Conservation (phyloP, 257 asterid genomes). For the Forsythia suspensa region DNA sequence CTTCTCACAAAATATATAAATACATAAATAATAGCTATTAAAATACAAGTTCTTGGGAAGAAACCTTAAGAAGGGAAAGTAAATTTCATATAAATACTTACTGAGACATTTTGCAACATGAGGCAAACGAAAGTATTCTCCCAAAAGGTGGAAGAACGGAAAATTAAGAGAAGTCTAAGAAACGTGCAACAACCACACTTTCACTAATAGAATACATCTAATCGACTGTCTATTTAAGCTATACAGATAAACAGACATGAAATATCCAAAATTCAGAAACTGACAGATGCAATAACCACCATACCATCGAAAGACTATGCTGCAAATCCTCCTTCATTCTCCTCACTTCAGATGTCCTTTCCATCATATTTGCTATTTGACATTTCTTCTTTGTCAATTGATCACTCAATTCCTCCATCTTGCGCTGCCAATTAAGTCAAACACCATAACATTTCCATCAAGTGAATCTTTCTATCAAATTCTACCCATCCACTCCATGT, state of each 20-base stretch:
- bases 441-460: slow-evolving; percentile 18
- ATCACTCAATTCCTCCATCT: slow-evolving; percentile 56
- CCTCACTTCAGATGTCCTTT: slow-evolving; percentile 68
- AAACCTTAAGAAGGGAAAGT: neutral
- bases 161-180: slow-evolving; percentile 18
- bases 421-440: slow-evolving; percentile 52
- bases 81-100: neutral
- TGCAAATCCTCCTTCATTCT: slow-evolving; percentile 63
- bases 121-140: slow-evolving; percentile 5
- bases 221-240: slow-evolving; percentile 4
- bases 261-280: slow-evolving; percentile 14
- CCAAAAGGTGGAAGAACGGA: neutral
- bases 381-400: slow-evolving; percentile 58
- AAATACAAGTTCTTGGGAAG: neutral
- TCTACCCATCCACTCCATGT: slow-evolving; percentile 8
- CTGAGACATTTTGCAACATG: neutral
- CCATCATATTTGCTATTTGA: slow-evolving; percentile 58
- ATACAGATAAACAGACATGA: slow-evolving; percentile 1
- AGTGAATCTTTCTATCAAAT: slow-evolving; percentile 19
- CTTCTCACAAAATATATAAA: slow-evolving; percentile 9
- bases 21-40: neutral
- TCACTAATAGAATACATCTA: slow-evolving; percentile 11
- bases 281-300: slow-evolving; percentile 16
- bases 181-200: slow-evolving; percentile 15
- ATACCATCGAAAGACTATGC: slow-evolving; percentile 63